Conservation (phyloP, 1,139 yeast species). For the Suhomyces bribrorum region DNA sequence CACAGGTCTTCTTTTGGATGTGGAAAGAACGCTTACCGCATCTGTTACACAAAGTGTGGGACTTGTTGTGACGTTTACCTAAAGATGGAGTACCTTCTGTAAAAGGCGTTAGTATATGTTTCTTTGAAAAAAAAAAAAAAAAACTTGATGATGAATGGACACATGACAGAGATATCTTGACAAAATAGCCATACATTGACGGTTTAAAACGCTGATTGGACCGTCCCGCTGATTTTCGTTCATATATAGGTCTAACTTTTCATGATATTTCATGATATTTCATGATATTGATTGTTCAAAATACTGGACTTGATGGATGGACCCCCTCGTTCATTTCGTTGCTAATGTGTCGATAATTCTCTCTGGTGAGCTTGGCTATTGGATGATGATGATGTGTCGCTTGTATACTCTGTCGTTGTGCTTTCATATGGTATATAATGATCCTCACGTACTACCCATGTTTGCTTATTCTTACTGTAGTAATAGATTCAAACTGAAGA, state of each 20-base stretch:
- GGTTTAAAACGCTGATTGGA: no score
- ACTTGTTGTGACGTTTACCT: conserved; percentile 99
- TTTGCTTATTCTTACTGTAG: conserved; percentile 40
- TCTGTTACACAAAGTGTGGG: conserved; percentile 99
- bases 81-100: conserved; percentile 99
- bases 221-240: no score
- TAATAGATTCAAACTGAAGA: conserved; percentile 10
- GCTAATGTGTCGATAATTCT: no score
- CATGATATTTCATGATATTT: no score
- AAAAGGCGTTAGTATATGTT: conserved; percentile 21
- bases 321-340: no score
- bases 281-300: no score
- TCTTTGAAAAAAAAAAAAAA: not conserved
- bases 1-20: conserved; percentile 98
- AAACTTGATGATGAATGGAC: not conserved
- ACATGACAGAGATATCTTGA: no score
- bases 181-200: not conserved
- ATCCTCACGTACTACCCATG: conserved; percentile 63
- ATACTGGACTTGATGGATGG: no score
- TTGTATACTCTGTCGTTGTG: not conserved
- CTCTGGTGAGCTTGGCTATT: no score
- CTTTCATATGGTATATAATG: not conserved
- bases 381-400: no score
- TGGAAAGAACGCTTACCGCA: conserved; percentile 99
- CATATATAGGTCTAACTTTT: no score